Base-by-base conservation (phyloP, 176 grass and related monocot species). In the Eragrostis curvula region DNA sequence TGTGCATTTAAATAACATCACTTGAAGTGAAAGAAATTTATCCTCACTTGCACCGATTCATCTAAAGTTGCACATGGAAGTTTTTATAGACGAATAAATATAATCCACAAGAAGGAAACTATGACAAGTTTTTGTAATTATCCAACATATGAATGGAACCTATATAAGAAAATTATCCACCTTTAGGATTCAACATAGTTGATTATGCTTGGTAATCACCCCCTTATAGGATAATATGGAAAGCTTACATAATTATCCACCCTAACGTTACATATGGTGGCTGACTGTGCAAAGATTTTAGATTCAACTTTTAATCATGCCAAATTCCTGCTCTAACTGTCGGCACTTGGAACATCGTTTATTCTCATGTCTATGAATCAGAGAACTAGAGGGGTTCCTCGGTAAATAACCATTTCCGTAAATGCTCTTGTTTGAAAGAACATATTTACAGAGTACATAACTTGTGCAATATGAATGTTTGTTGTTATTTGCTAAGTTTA, bases 371-470 rank as follows among this genome's bases (percentile, higher is more conserved):
- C 14, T 15, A 85, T 18, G 17, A 16, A 24, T 76, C 17, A 71
- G 36, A 15, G 68, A 57, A 71, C 44, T 60, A 36, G 13, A 59
- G 41, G 50, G 43, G 1, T 58, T 77, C 24, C 40, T 69, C 42
- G 15, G 17, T 68, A 55, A 73, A 29, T 74, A 24, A 42, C 2
- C 63, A 14, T 48, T 84, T 73, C 25, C 20, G 18, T 18, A 48
- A 77, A 48, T 36, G 11, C 55, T 77, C 62, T 50, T 39, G 44
- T 30, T 69, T 58, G 20, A 32, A 68, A 59, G n/a, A 78, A 56
- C 49, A 73, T 48, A 48, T 73, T 25, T 40, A 30, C 2, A 24
- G 28, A 61, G 73, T 47, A 1, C 12, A 36, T 36, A 73, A 66
- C 2, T 12, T 79, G 53, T 55, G 46, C 20, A 65, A 21, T 83